Percentiles rank a stretch among this genome's conserved stretches.
phyloP scores from a whole-genome alignment of 2,329 filamentous ascomycete genomes.

The Akanthomyces uredinophilus region DNA sequence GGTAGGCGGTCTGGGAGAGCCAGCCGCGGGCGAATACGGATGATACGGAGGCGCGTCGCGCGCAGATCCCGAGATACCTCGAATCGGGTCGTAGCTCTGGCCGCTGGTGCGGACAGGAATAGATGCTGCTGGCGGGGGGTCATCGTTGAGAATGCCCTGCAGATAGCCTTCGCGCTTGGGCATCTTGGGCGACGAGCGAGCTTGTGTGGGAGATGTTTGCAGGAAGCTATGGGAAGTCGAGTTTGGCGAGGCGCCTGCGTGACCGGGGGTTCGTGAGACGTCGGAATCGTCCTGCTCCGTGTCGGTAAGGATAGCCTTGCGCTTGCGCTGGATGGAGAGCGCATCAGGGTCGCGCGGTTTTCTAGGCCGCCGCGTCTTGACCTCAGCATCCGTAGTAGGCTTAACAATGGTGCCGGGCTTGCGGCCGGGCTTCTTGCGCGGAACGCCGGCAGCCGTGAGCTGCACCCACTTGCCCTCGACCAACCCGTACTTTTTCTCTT shows the following conservation, averaged over 20 bases:
- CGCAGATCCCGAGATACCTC: conserved; percentile 63
- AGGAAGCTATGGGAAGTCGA: conserved; percentile 22
- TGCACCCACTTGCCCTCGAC: conserved; percentile 39
- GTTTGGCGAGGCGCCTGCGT: conserved; percentile 16
- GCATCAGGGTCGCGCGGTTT: conserved; percentile 58
- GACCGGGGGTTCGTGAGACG: conserved; percentile 16
- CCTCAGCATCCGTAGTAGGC: conserved; percentile 36
- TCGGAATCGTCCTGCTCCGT: conserved; percentile 28
- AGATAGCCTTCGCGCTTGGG: conserved; percentile 49
- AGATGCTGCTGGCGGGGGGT: conserved; percentile 37
- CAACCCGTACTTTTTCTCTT: conserved; percentile 28
- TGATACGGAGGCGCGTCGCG: conserved; percentile 55
- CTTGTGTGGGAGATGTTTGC: conserved; percentile 24
- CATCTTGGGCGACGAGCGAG: conserved; percentile 39
- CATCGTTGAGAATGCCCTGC: conserved; percentile 53
- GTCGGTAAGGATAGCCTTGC: conserved; percentile 43
- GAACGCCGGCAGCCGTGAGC: conserved; percentile 53
- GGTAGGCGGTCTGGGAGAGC: conserved; percentile 45
- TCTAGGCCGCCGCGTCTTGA: conserved; percentile 46
- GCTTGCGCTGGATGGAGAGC: conserved; percentile 48
- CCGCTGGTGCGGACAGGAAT: conserved; percentile 60
- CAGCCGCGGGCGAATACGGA: conserved; percentile 39
- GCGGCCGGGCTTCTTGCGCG: conserved; percentile 59
- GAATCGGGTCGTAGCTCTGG: conserved; percentile 83
- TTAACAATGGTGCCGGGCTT: conserved; percentile 56